Conservation (phyloP, 202 grass and related monocot genomes). For the Tripidium arundinaceum region DNA sequence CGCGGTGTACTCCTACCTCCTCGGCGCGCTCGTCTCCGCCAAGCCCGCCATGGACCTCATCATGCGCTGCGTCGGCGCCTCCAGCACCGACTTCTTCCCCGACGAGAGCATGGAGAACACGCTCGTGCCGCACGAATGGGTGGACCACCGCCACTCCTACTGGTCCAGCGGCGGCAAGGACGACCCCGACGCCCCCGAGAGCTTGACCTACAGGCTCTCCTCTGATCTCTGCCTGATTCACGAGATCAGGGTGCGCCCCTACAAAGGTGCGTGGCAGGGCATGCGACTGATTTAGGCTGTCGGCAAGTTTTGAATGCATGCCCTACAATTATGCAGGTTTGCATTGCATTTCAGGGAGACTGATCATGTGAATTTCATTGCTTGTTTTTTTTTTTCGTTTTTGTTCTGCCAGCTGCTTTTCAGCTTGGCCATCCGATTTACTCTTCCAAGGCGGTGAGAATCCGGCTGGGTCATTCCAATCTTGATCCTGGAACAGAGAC, state of each 20-base stretch:
- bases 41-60: slow-evolving; percentile 47
- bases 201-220: slow-evolving; percentile 53
- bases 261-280: slow-evolving; percentile 51
- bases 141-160: slow-evolving; percentile 45
- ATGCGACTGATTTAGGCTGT: neutral
- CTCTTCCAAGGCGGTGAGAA: slow-evolving; percentile 51
- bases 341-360: neutral
- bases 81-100: slow-evolving; percentile 80
- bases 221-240: slow-evolving; percentile 54
- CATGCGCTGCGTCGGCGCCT: slow-evolving; percentile 56
- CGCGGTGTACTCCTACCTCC: slow-evolving; percentile 52
- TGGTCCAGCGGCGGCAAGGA: slow-evolving; percentile 71
- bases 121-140: slow-evolving; percentile 33
- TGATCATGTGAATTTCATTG: neutral
- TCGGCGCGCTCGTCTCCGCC: slow-evolving; percentile 36
- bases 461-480: slow-evolving; percentile 63
- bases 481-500: slow-evolving; percentile 12
- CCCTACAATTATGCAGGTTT: neutral
- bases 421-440: slow-evolving; percentile 52
- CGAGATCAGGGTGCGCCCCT: slow-evolving; percentile 65
- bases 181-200: slow-evolving; percentile 43
- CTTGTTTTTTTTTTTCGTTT: neutral
- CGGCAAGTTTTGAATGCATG: neutral
- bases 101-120: slow-evolving; percentile 75
- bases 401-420: slow-evolving; percentile 48